Base-by-base conservation (phyloP, 2,329 filamentous ascomycete species). In the Diatrype stigma region DNA sequence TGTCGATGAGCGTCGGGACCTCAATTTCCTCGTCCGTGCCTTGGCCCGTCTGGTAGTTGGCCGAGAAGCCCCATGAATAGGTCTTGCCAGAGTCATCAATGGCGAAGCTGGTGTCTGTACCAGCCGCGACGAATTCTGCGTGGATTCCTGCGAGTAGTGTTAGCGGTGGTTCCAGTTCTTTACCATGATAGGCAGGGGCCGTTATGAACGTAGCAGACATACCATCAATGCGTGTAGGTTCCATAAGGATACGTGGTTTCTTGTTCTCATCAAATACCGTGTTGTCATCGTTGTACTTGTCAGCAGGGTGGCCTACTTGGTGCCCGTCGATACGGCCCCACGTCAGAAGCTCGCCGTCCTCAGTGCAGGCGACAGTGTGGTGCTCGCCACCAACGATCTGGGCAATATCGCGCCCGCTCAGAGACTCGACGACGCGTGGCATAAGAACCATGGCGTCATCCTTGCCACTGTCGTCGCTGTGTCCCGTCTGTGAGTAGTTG, bases 401-500 rank as follows among this genome's bases (percentile, higher is more conserved):
- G 28, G 70, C 74, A 52, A 90, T 74, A 1, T 76, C 69, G 56
- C 77, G 78, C 21, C 73, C 73, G 17, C 72, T 70, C 4, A 90
- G 73, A 26, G 71, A 74, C 17, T 78, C 67, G 19, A 88, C 78
- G 45, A 79, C 67, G 4, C 73, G 76, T 2, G 82, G 80, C 49
- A 75, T 77, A 30, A 75, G 71, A 53, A 87, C 74, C 40, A 21
- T 75, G 71, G 53, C 52, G 42, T 49, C 19, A n/a, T 47, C 34
- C 23, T 45, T 42, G 21, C 47, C 50, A 30, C 46, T 48, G 21
- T 16, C 23, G 28, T 50, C 50, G 3, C 47, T 23, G 21, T 86
- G 77, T 45, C 87, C 90, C 16, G 88, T 89, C 72, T 96, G 86
- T 56, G 86, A 88, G 68, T 89, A 95, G 70, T 88, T 91, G 77